A percentile compares a stretch with the other conserved stretches of the same genome.
Conservation (phyloP, 2,329 filamentous ascomycete species). For the Hypoxylon sp. region DNA sequence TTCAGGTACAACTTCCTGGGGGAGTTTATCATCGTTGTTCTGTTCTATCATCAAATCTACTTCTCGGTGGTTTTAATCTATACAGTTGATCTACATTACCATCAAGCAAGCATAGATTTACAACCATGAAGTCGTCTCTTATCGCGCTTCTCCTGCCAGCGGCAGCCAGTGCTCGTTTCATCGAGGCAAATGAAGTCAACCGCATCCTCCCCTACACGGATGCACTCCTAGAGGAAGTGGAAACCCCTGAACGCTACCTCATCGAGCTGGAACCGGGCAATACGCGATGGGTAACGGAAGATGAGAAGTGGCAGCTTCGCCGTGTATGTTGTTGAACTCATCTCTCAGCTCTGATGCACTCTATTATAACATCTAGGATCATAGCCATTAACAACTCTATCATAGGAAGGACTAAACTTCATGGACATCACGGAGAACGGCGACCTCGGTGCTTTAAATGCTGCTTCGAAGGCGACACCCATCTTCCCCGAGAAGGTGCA, state of each 20-base stretch:
- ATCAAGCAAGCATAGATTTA: conserved; percentile 5
- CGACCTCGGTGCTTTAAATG: conserved; percentile 70
- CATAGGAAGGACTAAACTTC: conserved; percentile 86
- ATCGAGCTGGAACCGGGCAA: conserved; percentile 89
- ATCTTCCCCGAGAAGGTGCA: conserved; percentile 78
- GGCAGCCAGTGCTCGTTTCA: conserved; percentile 68
- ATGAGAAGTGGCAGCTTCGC: conserved; percentile 93
- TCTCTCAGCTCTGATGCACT: background rate
- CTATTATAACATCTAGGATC: background rate
- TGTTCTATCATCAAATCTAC: conserved; percentile 9
- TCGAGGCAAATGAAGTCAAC: conserved; percentile 67
- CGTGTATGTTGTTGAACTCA: conserved; percentile 66
- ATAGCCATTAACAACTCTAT: conserved; percentile 37
- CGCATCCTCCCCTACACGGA: conserved; percentile 65
- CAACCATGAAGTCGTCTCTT: conserved; percentile 62
- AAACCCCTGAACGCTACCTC: conserved; percentile 71
- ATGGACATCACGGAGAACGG: conserved; percentile 91
- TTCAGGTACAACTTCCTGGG: conserved; percentile 13
- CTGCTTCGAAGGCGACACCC: conserved; percentile 59
- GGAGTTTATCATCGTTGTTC: conserved; percentile 4
- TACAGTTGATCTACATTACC: background rate
- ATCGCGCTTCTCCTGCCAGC: conserved; percentile 69
- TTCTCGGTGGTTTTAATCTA: conserved; percentile 16
- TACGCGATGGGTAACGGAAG: conserved; percentile 89
- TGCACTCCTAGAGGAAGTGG: conserved; percentile 52